phyloP scores from a whole-genome alignment of 2,329 filamentous ascomycete species.

The Claviceps sp. region DNA sequence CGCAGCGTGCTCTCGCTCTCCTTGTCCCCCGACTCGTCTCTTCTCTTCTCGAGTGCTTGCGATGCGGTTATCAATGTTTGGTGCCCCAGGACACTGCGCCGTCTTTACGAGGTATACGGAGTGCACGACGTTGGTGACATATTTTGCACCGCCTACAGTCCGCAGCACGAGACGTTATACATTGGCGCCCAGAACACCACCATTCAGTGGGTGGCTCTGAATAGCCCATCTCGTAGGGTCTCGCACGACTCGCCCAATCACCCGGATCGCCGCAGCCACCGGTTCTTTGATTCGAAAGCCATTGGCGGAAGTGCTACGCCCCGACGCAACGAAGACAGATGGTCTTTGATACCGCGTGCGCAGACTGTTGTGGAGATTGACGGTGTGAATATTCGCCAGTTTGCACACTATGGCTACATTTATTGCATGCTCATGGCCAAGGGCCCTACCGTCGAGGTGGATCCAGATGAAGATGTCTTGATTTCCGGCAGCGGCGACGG shows the following conservation, averaged over 20 bases:
- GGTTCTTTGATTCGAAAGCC: slow-evolving; percentile 86
- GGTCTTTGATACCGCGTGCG: slow-evolving; percentile 38
- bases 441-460: slow-evolving; percentile 52
- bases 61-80: slow-evolving; percentile 93
- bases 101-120: slow-evolving; percentile 82
- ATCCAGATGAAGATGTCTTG: slow-evolving; percentile 64
- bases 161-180: slow-evolving; percentile 68
- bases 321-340: slow-evolving; percentile 48
- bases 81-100: slow-evolving; percentile 62
- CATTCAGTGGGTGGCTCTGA: slow-evolving; percentile 81
- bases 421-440: slow-evolving; percentile 88
- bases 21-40: slow-evolving; percentile 57
- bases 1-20: slow-evolving; percentile 80
- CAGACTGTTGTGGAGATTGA: slow-evolving; percentile 63
- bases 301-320: slow-evolving; percentile 72
- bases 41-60: slow-evolving; percentile 85
- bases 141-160: slow-evolving; percentile 85
- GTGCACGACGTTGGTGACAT: slow-evolving; percentile 91
- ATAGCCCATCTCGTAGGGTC: slow-evolving; percentile 46
- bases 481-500: slow-evolving; percentile 90
- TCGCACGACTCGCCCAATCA: slow-evolving; percentile 53
- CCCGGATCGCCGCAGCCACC: slow-evolving; percentile 63
- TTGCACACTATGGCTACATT: slow-evolving; percentile 89
- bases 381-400: slow-evolving; percentile 66
- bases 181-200: slow-evolving; percentile 88